These are phyloP conservation scores for Geum urbanum DNA, from an alignment of 306 rosid genomes.

Conservation along the genomic window DNA sequence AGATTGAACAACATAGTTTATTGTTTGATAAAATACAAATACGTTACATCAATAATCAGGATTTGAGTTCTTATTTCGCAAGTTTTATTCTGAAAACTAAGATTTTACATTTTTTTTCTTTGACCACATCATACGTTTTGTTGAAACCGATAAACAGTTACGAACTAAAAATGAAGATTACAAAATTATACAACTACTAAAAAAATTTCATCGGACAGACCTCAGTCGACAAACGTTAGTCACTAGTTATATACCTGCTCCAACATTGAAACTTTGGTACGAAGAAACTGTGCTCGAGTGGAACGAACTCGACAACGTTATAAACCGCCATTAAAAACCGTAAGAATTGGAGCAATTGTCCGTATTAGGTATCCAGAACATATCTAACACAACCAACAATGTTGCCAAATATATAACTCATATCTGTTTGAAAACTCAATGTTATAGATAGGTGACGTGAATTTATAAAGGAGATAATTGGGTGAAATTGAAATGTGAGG, in stretches of 20 bases:
- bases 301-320: neutral
- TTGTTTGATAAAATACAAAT: no score
- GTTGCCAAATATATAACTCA: constrained; percentile 5
- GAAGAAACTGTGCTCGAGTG: neutral
- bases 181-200: no score
- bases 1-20: no score
- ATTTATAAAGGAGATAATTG: constrained; percentile 26
- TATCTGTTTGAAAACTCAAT: constrained; percentile 4
- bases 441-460: constrained; percentile 8
- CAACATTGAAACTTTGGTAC: neutral
- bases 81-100: no score
- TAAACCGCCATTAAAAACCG: neutral
- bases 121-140: no score
- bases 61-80: no score
- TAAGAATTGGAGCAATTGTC: neutral
- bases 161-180: no score
- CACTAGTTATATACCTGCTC: neutral
- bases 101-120: no score
- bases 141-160: no score
- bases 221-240: no score
- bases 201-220: no score
- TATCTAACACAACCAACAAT: neutral
- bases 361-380: neutral
- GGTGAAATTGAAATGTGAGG: constrained; percentile 32
- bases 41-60: no score